A percentile compares a stretch with the other conserved stretches of the same genome.
Conservation (phyloP, 768 basidiomycete species). For the Lentinus tigrinus region DNA sequence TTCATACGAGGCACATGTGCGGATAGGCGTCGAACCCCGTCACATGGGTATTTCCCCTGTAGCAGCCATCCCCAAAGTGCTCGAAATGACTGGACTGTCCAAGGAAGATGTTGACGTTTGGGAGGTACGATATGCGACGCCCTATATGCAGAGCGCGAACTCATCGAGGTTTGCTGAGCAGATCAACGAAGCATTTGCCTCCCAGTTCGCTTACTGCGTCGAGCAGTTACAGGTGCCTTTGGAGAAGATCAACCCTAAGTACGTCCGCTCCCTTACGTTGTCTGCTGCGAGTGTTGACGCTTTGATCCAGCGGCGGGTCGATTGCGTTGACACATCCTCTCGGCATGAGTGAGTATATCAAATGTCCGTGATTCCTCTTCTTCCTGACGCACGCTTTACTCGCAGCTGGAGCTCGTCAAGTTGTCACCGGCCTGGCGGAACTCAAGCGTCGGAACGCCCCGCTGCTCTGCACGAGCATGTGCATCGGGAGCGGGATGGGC, state of each 20-base stretch:
- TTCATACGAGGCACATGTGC: neutral
- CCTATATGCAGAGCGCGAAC: neutral
- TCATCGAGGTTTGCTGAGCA: conserved; percentile 28
- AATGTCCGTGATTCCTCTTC: neutral
- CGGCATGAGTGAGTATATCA: conserved; percentile 67
- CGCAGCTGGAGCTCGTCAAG: conserved; percentile 80
- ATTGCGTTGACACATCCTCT: conserved; percentile 83
- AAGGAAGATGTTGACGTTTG: conserved; percentile 77
- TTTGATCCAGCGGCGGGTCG: conserved; percentile 68
- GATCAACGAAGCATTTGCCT: conserved; percentile 92
- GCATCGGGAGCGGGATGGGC: conserved; percentile 87
- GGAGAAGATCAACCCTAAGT: conserved; percentile 85
- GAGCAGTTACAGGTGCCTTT: conserved; percentile 75
- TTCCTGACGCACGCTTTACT: neutral
- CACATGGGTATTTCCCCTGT: conserved; percentile 81
- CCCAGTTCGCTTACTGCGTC: conserved; percentile 91
- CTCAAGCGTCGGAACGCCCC: conserved; percentile 66
- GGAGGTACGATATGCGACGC: conserved; percentile 47
- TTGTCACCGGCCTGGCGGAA: conserved; percentile 85
- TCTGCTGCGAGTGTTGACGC: neutral
- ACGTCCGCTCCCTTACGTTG: conserved; percentile 28
- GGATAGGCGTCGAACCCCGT: conserved; percentile 67
- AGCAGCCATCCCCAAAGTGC: conserved; percentile 66
- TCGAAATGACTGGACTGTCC: conserved; percentile 56
- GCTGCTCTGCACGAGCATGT: conserved; percentile 81